These are phyloP conservation scores for Aspergillus sojae DNA, from an alignment of 2,329 filamentous ascomycete genomes.

Conservation along the genomic window DNA sequence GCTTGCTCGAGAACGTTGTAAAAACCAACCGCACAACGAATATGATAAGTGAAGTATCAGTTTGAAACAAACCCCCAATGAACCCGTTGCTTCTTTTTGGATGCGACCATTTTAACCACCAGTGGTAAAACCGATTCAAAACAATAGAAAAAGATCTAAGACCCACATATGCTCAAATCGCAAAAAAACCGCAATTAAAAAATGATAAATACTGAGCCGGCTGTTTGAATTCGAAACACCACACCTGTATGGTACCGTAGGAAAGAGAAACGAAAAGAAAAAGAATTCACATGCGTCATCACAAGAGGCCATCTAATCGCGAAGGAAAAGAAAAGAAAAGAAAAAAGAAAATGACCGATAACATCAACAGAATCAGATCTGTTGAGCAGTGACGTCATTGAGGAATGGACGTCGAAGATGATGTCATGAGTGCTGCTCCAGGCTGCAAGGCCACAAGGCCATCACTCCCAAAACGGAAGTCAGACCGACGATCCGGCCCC, in stretches of 20 bases:
- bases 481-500: slow-evolving; percentile 21
- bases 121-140: slow-evolving; percentile 1
- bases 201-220: slow-evolving; percentile 12
- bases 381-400: slow-evolving; percentile 13
- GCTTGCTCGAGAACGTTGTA: slow-evolving; percentile 9
- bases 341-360: slow-evolving; percentile 4
- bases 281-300: slow-evolving; percentile 20
- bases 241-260: slow-evolving; percentile 5
- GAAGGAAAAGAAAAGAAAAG: neutral
- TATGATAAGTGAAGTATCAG: slow-evolving; percentile 1
- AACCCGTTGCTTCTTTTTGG: slow-evolving; percentile 20
- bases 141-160: slow-evolving; percentile 18
- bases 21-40: slow-evolving; percentile 7
- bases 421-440: slow-evolving; percentile 23
- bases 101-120: slow-evolving; percentile 15
- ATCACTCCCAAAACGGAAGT: slow-evolving; percentile 16
- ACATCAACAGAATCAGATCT: neutral
- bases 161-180: slow-evolving; percentile 9
- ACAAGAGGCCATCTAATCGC: slow-evolving; percentile 1
- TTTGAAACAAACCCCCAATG: slow-evolving; percentile 5
- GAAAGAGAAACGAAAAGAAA: slow-evolving; percentile 11
- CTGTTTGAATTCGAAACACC: slow-evolving; percentile 18
- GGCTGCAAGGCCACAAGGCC: slow-evolving; percentile 14
- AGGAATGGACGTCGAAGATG: slow-evolving; percentile 10
- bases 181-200: slow-evolving; percentile 8